Base-by-base conservation (phyloP, 148 eudicot genomes). In the Rhododendron kiyosumense region DNA sequence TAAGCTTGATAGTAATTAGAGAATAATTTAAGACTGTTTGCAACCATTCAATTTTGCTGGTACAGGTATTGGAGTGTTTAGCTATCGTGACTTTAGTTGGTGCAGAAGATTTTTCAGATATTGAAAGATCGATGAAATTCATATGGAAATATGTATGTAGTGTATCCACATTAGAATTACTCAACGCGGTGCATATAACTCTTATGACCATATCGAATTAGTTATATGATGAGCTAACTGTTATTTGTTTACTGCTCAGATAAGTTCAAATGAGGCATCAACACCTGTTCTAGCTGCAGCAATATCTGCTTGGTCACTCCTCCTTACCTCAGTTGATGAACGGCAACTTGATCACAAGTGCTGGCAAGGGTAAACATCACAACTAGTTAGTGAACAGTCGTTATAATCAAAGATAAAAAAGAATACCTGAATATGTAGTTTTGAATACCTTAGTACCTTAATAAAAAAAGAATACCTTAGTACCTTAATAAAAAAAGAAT, bases 241-340 rank as follows among this genome's bases (percentile, higher is more conserved):
- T n/a, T 36, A 22, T 76, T 18, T 76, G 34, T 38, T 36, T 76
- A 14, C 22, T 17, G 15, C 34, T 17, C 46, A 76, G 79, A 38
- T 20, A 76, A 38, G 24, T 36, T 17, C 48, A 76, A 76, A 36
- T 36, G 12, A 76, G 48, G 46, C 9, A 17, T 36, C 79, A 17
- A 24, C n/a, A 36, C 79, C 24, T 76, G 48, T 76, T 38, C 43
- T 76, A 76, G 48, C 79, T 36, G 48, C 79, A 76, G 79, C 79
- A 38, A 76, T 76, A 38, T 76, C 79, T 76, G 79, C 79, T 76
- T 76, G 79, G 79, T 76, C 79, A 76, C 41, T 76, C 48, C 46
- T 76, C 41, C 48, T 76, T 1, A 18, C 48, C 46, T 38, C 79
- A 20, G 6, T 36, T 7, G 48, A 76, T 38, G 12, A 7, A 76